These are phyloP conservation scores for Lecanicillium sp. DNA, from an alignment of 2,329 filamentous ascomycete genomes.

Conservation along the genomic window DNA sequence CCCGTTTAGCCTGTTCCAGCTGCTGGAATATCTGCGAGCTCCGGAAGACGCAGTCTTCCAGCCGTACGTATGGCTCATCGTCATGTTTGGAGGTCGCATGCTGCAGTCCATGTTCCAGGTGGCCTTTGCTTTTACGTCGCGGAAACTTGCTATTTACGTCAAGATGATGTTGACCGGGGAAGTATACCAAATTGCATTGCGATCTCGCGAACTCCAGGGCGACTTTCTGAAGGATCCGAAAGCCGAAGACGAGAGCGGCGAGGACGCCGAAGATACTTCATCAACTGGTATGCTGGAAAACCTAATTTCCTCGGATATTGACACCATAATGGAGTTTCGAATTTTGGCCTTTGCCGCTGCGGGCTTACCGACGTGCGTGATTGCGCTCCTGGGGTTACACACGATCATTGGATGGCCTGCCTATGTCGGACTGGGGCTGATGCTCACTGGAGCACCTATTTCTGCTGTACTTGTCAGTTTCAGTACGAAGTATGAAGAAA, in stretches of 20 bases:
- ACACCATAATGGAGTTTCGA: slow-evolving; percentile 47
- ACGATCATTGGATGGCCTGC: slow-evolving; percentile 48
- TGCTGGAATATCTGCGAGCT: slow-evolving; percentile 42
- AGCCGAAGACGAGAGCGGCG: slow-evolving; percentile 16
- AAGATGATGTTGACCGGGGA: slow-evolving; percentile 51
- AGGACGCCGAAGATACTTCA: slow-evolving; percentile 25
- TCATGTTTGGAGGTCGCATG: slow-evolving; percentile 43
- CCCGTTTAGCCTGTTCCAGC: slow-evolving; percentile 44
- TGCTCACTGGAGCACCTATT: slow-evolving; percentile 39
- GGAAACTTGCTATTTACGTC: slow-evolving; percentile 44
- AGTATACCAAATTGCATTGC: slow-evolving; percentile 46
- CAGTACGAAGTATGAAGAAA: slow-evolving; percentile 42
- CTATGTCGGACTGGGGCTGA: slow-evolving; percentile 39
- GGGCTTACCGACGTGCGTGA: slow-evolving; percentile 28
- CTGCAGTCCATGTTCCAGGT: slow-evolving; percentile 42
- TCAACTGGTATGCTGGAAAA: slow-evolving; percentile 46
- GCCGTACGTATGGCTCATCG: slow-evolving; percentile 44
- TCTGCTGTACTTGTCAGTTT: slow-evolving; percentile 39
- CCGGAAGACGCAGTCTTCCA: slow-evolving; percentile 34
- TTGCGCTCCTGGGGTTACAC: slow-evolving; percentile 45
- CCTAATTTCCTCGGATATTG: slow-evolving; percentile 51
- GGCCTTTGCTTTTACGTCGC: slow-evolving; percentile 49
- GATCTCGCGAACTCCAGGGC: slow-evolving; percentile 48
- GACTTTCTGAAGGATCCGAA: slow-evolving; percentile 33
- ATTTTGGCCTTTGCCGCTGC: slow-evolving; percentile 37